phyloP scores from a whole-genome alignment of 2,329 filamentous ascomycete genomes.

The Fusarium paranaense region DNA sequence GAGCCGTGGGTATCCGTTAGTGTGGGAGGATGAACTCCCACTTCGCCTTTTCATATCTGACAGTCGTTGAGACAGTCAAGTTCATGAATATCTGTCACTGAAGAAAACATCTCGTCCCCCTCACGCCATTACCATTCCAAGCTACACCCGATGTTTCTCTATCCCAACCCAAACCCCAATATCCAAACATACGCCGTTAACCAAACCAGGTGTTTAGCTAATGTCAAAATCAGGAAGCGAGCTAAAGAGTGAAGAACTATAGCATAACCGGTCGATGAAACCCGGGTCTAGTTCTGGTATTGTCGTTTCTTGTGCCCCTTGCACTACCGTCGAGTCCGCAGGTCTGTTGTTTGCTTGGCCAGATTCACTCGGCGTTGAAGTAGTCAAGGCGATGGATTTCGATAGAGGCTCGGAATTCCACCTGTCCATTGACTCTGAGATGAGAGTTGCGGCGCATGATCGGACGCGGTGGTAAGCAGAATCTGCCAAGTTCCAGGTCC shows the following conservation, averaged over 20 bases:
- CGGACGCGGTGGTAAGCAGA: conserved; percentile 33
- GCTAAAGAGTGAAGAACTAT: conserved; percentile 1
- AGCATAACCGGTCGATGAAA: conserved; percentile 5
- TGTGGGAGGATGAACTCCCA: neutral
- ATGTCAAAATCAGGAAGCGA: conserved; percentile 6
- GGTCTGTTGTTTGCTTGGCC: neutral
- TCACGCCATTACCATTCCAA: neutral
- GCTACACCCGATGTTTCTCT: neutral
- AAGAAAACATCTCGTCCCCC: neutral
- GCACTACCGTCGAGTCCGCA: neutral
- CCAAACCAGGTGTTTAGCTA: neutral
- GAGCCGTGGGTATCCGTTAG: no score
- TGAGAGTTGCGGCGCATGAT: conserved; percentile 24
- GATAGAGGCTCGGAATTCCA: conserved; percentile 36
- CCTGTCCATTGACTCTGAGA: conserved; percentile 37
- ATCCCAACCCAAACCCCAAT: neutral
- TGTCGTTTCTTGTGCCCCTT: neutral
- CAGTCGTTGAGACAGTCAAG: neutral
- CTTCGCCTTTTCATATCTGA: neutral
- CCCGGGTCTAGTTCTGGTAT: neutral
- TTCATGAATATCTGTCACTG: neutral
- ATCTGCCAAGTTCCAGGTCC: conserved; percentile 35
- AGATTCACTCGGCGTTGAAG: neutral
- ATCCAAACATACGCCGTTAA: neutral
- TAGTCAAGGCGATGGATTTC: neutral